Evolutionary conservation across 768 basidiomycete genomes (phyloP).

Genomic region (Cantharellus anzutake): DNA sequence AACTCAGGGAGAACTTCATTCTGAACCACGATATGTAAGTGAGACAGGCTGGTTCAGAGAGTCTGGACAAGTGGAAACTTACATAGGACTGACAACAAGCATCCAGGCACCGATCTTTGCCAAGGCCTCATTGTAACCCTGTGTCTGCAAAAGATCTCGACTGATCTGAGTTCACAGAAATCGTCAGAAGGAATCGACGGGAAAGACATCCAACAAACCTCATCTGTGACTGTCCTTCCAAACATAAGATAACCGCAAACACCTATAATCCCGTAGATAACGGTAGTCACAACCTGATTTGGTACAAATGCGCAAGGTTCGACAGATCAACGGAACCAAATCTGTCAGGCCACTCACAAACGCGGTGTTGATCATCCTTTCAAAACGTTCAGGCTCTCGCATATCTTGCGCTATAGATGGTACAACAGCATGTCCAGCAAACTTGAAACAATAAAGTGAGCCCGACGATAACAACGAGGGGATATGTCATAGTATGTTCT

Average conservation of each 20-base stretch:
- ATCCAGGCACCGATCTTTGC: constrained; percentile 70
- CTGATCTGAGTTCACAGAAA: constrained; percentile 38
- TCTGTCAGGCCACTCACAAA: constrained; percentile 35
- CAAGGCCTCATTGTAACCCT: constrained; percentile 49
- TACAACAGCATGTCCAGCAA: constrained; percentile 83
- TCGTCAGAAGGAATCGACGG: background rate
- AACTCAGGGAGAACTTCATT: constrained; percentile 75
- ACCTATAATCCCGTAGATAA: constrained; percentile 41
- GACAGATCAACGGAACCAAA: constrained; percentile 3
- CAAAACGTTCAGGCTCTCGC: constrained; percentile 62
- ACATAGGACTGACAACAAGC: constrained; percentile 64
- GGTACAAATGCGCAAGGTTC: background rate
- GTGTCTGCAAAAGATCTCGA: constrained; percentile 51
- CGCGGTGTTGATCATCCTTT: constrained; percentile 66
- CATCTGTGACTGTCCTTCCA: constrained; percentile 57
- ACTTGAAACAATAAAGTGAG: constrained; percentile 23
- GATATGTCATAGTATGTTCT: background rate
- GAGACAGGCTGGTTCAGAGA: constrained; percentile 4
- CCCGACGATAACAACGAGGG: too few species aligned
- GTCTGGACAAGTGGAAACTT: constrained; percentile 16
- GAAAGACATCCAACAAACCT: constrained; percentile 25
- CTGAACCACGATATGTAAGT: constrained; percentile 20
- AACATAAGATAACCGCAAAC: constrained; percentile 86
- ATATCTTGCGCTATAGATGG: constrained; percentile 84
- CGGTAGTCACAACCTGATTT: constrained; percentile 38